Conservation (phyloP, 2,329 filamentous ascomycete species). For the Mycosphaerelloides madeirae region DNA sequence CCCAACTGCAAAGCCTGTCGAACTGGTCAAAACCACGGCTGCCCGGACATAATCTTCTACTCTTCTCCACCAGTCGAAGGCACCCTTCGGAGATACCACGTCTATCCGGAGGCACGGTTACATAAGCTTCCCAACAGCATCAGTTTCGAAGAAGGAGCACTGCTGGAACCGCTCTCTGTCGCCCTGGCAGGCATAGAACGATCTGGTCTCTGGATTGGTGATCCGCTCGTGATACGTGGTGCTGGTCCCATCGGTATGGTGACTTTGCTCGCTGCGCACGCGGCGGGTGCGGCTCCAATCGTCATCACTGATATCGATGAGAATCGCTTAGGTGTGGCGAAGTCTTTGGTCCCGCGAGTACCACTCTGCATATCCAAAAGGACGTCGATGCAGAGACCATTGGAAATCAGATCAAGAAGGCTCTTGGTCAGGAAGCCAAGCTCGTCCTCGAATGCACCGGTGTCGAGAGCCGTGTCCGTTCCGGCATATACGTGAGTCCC, state of each 20-base stretch:
- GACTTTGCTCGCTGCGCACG: constrained; percentile 40
- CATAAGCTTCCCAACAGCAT: constrained; percentile 37
- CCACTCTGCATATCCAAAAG: constrained; percentile 33
- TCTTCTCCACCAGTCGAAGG: constrained; percentile 29
- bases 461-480: constrained; percentile 30
- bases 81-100: constrained; percentile 29
- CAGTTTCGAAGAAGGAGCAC: constrained; percentile 39
- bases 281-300: constrained; percentile 41
- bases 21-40: constrained; percentile 30
- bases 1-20: constrained; percentile 27
- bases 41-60: constrained; percentile 29
- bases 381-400: constrained; percentile 34
- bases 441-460: constrained; percentile 36
- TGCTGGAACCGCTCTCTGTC: constrained; percentile 48
- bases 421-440: constrained; percentile 30
- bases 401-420: constrained; percentile 34
- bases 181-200: constrained; percentile 44
- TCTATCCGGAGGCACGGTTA: constrained; percentile 29
- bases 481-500: constrained; percentile 30
- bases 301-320: constrained; percentile 44
- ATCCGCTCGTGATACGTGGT: constrained; percentile 36
- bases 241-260: constrained; percentile 38
- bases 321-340: constrained; percentile 36
- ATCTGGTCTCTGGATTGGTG: constrained; percentile 37
- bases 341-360: constrained; percentile 35